Evolutionary conservation across 2,329 filamentous ascomycete species (phyloP), one percentile per base, ranked within the genome.

Genomic region (Trichoderma brevicompactum): DNA sequence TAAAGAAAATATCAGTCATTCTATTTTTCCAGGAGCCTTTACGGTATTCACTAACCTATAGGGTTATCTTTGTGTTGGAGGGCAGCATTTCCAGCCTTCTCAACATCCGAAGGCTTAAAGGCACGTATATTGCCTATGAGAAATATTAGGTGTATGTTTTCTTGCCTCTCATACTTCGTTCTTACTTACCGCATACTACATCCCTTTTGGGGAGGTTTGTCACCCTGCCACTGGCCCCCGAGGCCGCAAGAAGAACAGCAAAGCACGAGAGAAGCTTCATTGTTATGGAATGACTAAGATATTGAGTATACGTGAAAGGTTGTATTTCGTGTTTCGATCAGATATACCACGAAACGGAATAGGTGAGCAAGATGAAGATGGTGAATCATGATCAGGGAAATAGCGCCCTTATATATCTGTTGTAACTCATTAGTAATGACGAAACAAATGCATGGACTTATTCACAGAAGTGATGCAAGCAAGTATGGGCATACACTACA

Each of bases 201-300:
- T 49, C 34, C 7, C 36, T 44, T 5, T 2, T 60, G 2, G 56
- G 56, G 49, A 60, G 17, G n/a, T 60, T 60, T 36, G 44, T 60
- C 7, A 49, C 44, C 10, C 7, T 41, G 3, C 32, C 43, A 28
- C 15, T 40, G 13, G 8, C 34, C 3, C 44, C 56, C 4, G 56
- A 60, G 10, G 56, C 56, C 6, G 44, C 56, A 1, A 60, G 43
- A 8, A 60, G 34, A 17, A 32, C 23, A 5, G 17, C 34, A 44
- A 60, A 19, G 13, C n/a, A 49, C 7, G 56, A 49, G 36, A 60
- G 44, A 17, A 15, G 43, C 43, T 48, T 49, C 56, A 60, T 38
- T 7, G 2, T 38, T 38, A 28, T 28, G 23, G 5, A 28, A 28
- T 28, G 5, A 5, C 23, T 5, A 28, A 28, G 23, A 28, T 28